Base-by-base conservation (phyloP, 2,329 filamentous ascomycete species). In the Metarhizium sp. region DNA sequence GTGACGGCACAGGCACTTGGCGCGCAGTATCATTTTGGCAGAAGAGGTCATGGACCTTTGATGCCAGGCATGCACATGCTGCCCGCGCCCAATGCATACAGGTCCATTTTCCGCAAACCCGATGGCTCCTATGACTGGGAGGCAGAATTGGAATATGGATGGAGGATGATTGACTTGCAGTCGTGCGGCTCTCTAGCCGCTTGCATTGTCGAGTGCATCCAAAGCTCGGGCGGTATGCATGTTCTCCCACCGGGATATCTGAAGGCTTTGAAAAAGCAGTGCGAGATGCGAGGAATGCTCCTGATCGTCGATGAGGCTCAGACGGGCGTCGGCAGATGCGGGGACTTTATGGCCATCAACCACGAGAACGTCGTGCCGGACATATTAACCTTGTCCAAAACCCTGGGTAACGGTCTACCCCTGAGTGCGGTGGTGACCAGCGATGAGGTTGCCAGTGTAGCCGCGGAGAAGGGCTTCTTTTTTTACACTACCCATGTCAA, bases 401-500 rank as follows among this genome's bases (percentile, higher is more conserved):
- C 81, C 0, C 70, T 85, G 0, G 82, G 81, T 0, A 81, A 80
- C 61, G 81, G 82, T 0, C 67, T 86, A 0, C 81, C 83, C 1
- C 69, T 86, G 3, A 77, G 75, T 51, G 77, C 82, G 0, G 79
- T 86, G 1, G 71, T 80, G 2, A 84, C 82, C 0, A 80, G 75
- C 47, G 70, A 73, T 4, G 71, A 75, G 36, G 81, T 86, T 49
- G 80, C 77, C 46, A 65, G 67, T 3, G 71, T 72, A 2, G 78
- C 75, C 36, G 66, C 67, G 11, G 74, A 80, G 18, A 69, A 70
- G 3, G 76, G 74, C 32, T 85, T 76, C 60, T 69, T 79, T 18
- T 85, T 80, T 62, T 77, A 81, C 59, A 85, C 81, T 0, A 86
- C 82, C 0, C 83, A 85, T 59, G 67, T 84, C 51, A 84, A 86